A percentile compares a stretch with the other conserved stretches of the same genome.
These are phyloP conservation scores for Gossypioides kirkii DNA, from an alignment of 345 rosid genomes.

Conservation along the genomic window DNA sequence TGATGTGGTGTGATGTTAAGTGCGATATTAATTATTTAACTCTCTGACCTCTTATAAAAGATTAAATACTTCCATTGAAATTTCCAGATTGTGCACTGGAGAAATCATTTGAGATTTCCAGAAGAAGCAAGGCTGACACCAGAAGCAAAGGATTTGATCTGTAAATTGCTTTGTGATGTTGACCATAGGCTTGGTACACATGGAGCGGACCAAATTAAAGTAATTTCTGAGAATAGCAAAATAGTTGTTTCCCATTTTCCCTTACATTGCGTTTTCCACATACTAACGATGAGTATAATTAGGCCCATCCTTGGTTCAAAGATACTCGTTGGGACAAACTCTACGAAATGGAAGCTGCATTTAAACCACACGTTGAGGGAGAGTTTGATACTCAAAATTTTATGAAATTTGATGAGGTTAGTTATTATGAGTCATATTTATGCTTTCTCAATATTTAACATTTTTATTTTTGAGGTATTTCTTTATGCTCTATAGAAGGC, in stretches of 20 bases:
- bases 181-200: conserved; percentile 78
- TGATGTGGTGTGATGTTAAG: background rate
- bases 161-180: conserved; percentile 77
- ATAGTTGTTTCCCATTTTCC: conserved; percentile 12
- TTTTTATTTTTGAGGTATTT: background rate
- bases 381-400: conserved; percentile 90
- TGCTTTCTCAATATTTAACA: background rate
- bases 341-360: conserved; percentile 85
- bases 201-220: conserved; percentile 71
- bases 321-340: conserved; percentile 72
- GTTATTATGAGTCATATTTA: background rate
- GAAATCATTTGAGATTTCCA: conserved; percentile 69
- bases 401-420: conserved; percentile 89
- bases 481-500: background rate
- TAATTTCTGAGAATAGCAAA: conserved; percentile 19
- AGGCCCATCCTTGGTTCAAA: conserved; percentile 98
- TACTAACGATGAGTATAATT: conserved; percentile 16
- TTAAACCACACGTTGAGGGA: conserved; percentile 76
- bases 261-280: conserved; percentile 9
- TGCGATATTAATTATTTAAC: background rate
- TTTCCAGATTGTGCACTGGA: conserved; percentile 81
- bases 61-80: background rate
- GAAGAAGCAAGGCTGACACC: conserved; percentile 81
- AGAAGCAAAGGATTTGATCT: conserved; percentile 73
- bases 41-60: background rate